Percentiles rank a stretch among this genome's conserved stretches.
These are phyloP conservation scores for Cryptococcus amylolentus DNA, from an alignment of 1,284 basidiomycete genomes.

Conservation along the genomic window DNA sequence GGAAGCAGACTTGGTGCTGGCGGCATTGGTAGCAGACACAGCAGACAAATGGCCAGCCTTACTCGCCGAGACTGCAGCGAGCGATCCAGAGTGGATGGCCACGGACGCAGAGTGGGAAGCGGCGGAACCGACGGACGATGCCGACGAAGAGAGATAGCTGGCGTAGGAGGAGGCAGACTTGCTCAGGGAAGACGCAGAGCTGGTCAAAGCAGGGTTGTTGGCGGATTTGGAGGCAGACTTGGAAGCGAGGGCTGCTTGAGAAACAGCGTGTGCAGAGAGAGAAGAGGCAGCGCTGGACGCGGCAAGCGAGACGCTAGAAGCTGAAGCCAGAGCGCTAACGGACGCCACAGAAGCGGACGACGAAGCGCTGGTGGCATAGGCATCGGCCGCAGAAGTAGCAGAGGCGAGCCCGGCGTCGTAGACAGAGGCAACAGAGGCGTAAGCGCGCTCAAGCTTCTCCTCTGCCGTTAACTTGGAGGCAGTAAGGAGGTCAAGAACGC, in stretches of 20 bases:
- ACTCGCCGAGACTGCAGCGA: conserved; percentile 30
- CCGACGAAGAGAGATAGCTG: conserved; percentile 47
- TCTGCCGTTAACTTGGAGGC: conserved; percentile 45
- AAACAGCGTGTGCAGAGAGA: conserved; percentile 33
- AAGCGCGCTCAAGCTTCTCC: conserved; percentile 46
- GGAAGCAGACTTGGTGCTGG: conserved; percentile 32
- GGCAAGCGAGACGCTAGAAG: conserved; percentile 35
- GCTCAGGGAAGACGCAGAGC: conserved; percentile 39
- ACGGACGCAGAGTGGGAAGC: conserved; percentile 50
- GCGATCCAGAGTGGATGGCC: conserved; percentile 47
- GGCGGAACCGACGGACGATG: conserved; percentile 36
- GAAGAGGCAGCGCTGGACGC: conserved; percentile 38
- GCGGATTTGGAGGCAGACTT: conserved; percentile 35
- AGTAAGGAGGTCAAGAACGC: conserved; percentile 40
- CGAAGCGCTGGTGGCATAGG: conserved; percentile 32
- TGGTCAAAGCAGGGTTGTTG: conserved; percentile 33
- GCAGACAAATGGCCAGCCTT: conserved; percentile 29
- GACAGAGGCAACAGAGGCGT: conserved; percentile 39
- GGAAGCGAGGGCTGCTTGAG: conserved; percentile 38
- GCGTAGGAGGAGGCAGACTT: conserved; percentile 40
- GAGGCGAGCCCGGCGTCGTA: conserved; percentile 33
- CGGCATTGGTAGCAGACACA: conserved; percentile 30
- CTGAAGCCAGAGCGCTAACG: conserved; percentile 32
- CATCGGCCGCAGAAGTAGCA: conserved; percentile 28
- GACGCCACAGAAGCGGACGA: conserved; percentile 40